Conservation (phyloP, 257 asterid species). For the Solanum virginianum region DNA sequence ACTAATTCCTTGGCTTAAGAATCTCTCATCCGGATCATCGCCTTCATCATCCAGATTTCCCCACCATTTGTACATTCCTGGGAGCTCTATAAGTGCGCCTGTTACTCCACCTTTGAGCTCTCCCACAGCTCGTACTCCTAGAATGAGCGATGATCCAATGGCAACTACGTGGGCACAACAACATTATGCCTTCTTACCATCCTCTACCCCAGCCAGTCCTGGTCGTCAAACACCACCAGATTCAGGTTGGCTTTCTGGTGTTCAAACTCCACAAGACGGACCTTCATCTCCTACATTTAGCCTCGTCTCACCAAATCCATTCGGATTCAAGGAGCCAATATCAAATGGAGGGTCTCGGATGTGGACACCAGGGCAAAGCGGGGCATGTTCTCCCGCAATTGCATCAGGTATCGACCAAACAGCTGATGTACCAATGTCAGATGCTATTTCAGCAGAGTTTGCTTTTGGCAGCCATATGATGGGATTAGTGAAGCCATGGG, state of each 20-base stretch:
- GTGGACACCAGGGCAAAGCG: constrained; percentile 99
- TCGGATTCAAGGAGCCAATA: constrained; percentile 56
- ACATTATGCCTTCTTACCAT: constrained; percentile 52
- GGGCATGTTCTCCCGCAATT: constrained; percentile 87
- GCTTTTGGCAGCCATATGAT: constrained; percentile 61
- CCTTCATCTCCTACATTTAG: constrained; percentile 87
- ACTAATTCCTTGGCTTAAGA: constrained; percentile 96
- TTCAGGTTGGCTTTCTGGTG: constrained; percentile 93
- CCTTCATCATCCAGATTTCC: constrained; percentile 55
- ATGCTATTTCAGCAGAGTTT: constrained; percentile 79
- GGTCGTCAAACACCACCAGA: constrained; percentile 76
- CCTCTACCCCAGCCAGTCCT: constrained; percentile 85
- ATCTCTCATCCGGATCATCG: constrained; percentile 63
- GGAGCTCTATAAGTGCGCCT: constrained; percentile 94
- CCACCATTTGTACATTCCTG: constrained; percentile 66
- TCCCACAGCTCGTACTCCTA: constrained; percentile 75
- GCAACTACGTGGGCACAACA: constrained; percentile 53
- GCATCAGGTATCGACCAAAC: constrained; percentile 52
- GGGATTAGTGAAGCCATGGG: constrained; percentile 92
- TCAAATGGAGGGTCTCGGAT: constrained; percentile 81
- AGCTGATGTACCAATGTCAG: constrained; percentile 86
- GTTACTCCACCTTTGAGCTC: constrained; percentile 96
- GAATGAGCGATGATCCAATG: constrained; percentile 48
- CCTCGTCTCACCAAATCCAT: constrained; percentile 77
- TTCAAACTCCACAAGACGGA: constrained; percentile 83